Conservation (phyloP, 2,329 filamentous ascomycete species). For the Beauveria sp. region DNA sequence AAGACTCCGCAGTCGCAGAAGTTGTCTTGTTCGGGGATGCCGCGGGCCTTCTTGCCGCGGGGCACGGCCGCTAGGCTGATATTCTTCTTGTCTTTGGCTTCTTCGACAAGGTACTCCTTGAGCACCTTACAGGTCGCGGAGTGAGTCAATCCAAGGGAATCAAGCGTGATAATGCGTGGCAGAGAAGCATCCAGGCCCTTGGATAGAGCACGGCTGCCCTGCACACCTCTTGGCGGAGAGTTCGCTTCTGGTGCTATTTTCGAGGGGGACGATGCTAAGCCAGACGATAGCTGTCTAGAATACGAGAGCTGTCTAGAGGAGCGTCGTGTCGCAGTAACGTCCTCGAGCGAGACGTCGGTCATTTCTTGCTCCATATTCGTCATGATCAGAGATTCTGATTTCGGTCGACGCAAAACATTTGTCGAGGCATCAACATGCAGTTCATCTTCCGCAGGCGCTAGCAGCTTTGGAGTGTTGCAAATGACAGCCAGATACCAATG, state of each 20-base stretch:
- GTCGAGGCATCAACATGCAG: slow-evolving; percentile 8
- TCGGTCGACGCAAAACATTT: slow-evolving; percentile 8
- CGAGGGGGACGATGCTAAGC: neutral
- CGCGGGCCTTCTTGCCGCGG: slow-evolving; percentile 58
- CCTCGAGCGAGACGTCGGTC: slow-evolving; percentile 20
- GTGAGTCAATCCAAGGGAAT: slow-evolving; percentile 68
- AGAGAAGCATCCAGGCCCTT: slow-evolving; percentile 36
- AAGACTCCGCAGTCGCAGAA: slow-evolving; percentile 86
- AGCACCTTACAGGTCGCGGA: slow-evolving; percentile 57
- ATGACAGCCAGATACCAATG: slow-evolving; percentile 98
- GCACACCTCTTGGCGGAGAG: neutral
- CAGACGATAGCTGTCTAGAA: neutral
- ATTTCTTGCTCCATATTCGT: slow-evolving; percentile 16
- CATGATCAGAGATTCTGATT: slow-evolving; percentile 12
- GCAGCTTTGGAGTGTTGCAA: slow-evolving; percentile 66
- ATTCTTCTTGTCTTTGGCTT: slow-evolving; percentile 57
- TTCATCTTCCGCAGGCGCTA: slow-evolving; percentile 12
- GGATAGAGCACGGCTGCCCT: slow-evolving; percentile 10
- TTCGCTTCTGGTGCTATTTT: neutral
- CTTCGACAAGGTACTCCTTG: slow-evolving; percentile 68
- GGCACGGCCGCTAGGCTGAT: slow-evolving; percentile 30
- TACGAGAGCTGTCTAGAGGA: neutral
- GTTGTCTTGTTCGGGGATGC: slow-evolving; percentile 75
- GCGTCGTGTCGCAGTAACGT: slow-evolving; percentile 6
- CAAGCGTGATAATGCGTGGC: slow-evolving; percentile 75